Conservation (phyloP, 2,329 filamentous ascomycete species). For the Calonectria pseudoturangicola region DNA sequence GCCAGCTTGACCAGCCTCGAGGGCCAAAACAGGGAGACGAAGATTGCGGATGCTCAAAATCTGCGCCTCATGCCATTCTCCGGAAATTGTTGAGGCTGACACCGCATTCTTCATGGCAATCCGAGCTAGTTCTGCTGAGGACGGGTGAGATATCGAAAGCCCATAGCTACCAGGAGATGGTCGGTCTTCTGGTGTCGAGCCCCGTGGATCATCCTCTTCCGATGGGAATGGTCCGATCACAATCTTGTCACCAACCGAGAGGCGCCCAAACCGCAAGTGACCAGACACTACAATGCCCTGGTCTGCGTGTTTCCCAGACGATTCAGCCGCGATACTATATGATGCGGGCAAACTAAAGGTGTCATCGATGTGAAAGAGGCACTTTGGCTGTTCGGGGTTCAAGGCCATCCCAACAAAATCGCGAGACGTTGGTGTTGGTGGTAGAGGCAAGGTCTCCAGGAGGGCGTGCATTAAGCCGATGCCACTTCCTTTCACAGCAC, state of each 20-base stretch:
- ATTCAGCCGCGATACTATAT: conserved; percentile 60
- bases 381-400: conserved; percentile 76
- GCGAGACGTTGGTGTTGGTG: conserved; percentile 70
- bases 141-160: conserved; percentile 71
- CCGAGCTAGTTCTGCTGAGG: conserved; percentile 71
- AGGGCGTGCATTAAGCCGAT: conserved; percentile 89
- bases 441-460: conserved; percentile 84
- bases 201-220: conserved; percentile 69
- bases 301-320: conserved; percentile 55
- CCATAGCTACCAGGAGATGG: conserved; percentile 69
- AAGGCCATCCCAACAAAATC: conserved; percentile 73
- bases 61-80: conserved; percentile 86
- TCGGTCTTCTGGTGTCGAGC: conserved; percentile 65
- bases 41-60: conserved; percentile 93
- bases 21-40: conserved; percentile 84
- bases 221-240: conserved; percentile 85
- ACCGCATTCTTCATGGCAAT: conserved; percentile 72
- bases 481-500: conserved; percentile 88
- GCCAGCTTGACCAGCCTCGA: conserved; percentile 89
- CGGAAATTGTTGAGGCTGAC: conserved; percentile 71
- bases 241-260: conserved; percentile 86
- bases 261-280: conserved; percentile 84
- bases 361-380: conserved; percentile 93
- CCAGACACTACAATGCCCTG: conserved; percentile 87
- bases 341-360: conserved; percentile 85